These are phyloP conservation scores for Colletotrichum filicis DNA, from an alignment of 2,329 filamentous ascomycete species.

Conservation along the genomic window DNA sequence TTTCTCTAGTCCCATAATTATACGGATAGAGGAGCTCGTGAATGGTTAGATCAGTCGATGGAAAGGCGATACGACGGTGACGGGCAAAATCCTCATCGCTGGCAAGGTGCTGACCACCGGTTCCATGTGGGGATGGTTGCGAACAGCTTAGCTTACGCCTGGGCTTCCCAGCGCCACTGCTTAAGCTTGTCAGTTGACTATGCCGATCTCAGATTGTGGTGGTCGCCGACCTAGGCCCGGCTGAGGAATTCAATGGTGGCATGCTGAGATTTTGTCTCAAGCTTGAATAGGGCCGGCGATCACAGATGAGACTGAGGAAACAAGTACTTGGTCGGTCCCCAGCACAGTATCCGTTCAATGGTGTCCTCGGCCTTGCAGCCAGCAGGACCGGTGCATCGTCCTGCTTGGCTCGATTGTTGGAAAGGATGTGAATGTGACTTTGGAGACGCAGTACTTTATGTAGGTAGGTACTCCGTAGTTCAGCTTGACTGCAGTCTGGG, in stretches of 20 bases:
- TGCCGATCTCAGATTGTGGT: not conserved
- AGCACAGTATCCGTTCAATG: not conserved
- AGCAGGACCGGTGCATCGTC: not conserved
- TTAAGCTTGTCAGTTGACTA: conserved; percentile 10
- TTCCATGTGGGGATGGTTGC: not conserved
- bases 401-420: not conserved
- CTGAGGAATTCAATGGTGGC: not conserved
- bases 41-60: not conserved
- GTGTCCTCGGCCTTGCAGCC: not conserved
- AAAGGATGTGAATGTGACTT: not conserved
- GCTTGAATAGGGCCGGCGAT: not conserved
- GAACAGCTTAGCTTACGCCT: conserved; percentile 8
- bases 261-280: not conserved
- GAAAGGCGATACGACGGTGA: not conserved
- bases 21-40: too few species aligned
- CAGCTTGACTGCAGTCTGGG: not conserved
- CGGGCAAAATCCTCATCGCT: too few species aligned
- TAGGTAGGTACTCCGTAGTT: not conserved
- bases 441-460: not conserved
- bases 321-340: not conserved
- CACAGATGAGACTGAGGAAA: not conserved
- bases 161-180: not conserved
- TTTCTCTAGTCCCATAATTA: too few species aligned
- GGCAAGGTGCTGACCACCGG: not conserved
- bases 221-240: not conserved